phyloP scores from a whole-genome alignment of 2,329 filamentous ascomycete species.

The Orbilia brochopaga region DNA sequence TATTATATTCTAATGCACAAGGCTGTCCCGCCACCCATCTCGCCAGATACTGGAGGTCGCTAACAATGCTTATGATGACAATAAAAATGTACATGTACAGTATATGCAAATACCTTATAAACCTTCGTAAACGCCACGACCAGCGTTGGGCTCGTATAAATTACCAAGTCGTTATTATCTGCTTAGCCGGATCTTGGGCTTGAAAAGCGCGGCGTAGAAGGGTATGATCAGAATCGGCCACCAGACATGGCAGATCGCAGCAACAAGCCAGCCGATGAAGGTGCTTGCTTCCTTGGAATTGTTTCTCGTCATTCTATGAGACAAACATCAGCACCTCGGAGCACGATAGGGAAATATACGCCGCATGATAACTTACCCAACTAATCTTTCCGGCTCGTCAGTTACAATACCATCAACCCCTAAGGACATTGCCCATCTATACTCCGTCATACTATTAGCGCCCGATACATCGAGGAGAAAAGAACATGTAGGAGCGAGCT shows the following conservation, averaged over 20 bases:
- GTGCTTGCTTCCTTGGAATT: conserved; percentile 22
- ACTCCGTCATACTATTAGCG: conserved; percentile 62
- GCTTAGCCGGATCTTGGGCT: conserved; percentile 32
- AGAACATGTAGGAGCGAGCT: conserved; percentile 59
- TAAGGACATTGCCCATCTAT: conserved; percentile 40
- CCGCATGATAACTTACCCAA: conserved; percentile 15
- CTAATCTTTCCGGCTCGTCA: conserved; percentile 71
- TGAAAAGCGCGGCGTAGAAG: conserved; percentile 40
- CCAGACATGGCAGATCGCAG: conserved; percentile 33
- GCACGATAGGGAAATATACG: not conserved
- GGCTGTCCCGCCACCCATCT: not conserved
- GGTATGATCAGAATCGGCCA: conserved; percentile 41
- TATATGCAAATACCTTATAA: not conserved
- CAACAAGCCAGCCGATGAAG: conserved; percentile 19
- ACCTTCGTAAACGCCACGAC: not conserved
- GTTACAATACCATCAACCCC: conserved; percentile 81
- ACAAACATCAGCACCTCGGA: not conserved
- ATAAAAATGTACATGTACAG: not conserved
- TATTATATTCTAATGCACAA: not conserved
- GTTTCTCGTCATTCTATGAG: conserved; percentile 12
- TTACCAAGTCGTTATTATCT: not conserved
- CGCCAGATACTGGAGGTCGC: not conserved
- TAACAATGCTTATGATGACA: not conserved
- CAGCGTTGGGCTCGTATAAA: not conserved
- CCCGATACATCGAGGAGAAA: not conserved